Base-by-base conservation (phyloP, 2,329 filamentous ascomycete genomes). In the Fusarium sp. region DNA sequence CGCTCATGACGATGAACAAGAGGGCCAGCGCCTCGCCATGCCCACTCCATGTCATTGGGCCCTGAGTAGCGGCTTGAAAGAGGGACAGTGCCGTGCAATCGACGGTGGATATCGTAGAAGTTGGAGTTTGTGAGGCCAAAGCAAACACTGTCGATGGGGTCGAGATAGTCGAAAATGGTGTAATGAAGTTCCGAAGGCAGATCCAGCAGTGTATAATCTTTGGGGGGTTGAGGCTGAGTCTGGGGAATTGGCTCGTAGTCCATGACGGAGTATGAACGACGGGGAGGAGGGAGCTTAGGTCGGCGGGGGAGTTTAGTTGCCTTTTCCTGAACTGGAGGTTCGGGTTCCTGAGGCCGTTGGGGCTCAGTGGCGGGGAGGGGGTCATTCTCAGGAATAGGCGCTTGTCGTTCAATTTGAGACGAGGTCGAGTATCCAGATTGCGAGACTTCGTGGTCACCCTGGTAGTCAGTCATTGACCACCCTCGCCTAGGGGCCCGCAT, bases 71-170 rank as follows among this genome's bases (percentile, higher is more conserved):
- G 85, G 48, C 84, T 84, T 16, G 85, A 85, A 15, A 91, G 83
- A 10, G 87, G 81, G n/a, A 91, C 85, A 8, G 77, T 81, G 56
- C 86, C 87, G 76, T 89, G 85, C 78, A 89, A 82, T 58, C 83
- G 84, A 28, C 84, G 82, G 78, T 89, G 88, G 72, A 91, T 87
- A 36, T 82, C 79, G 77, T 91, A 91, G 69, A 90, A 85, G 75
- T 86, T 83, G 44, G 82, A 83, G 80, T 85, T 88, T 39, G 88
- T 85, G 55, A 91, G 83, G 13, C 88, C 89, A 40, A 91, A 81
- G 75, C 88, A 90, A 40, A 86, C 87, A 73, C 88, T 87, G 78
- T 91, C 89, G 67, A 91, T 90, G 51, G 87, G 87, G 78, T 91
- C 89, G 62, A 91, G 85, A 68, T 87, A 86, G 76, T 89, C 88